Conservation (phyloP, 108 stramenopile genomes). For the Cyclotella choctawhatcheeana region DNA sequence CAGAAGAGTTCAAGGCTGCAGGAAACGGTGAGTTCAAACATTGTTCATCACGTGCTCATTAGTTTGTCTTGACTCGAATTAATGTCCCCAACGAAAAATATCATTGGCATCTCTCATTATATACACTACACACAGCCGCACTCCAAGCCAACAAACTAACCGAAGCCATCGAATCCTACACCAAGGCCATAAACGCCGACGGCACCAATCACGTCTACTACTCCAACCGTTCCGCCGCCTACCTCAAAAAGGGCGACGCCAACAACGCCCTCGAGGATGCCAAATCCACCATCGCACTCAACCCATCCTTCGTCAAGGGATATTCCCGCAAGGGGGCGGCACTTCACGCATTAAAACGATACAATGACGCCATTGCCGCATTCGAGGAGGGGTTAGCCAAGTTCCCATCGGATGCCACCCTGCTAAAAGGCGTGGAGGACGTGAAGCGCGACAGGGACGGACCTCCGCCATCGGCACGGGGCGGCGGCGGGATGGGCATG, state of each 20-base stretch:
- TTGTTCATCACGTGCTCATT: not conserved
- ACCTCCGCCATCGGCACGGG: constrained; percentile 35
- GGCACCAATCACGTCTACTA: constrained; percentile 95
- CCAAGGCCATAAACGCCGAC: constrained; percentile 94
- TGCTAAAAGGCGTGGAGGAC: constrained; percentile 89
- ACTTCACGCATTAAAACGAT: constrained; percentile 92
- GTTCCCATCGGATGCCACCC: constrained; percentile 87
- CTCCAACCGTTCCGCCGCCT: constrained; percentile 97
- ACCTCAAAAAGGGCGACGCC: constrained; percentile 89
- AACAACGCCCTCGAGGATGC: constrained; percentile 97
- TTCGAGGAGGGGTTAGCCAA: constrained; percentile 92
- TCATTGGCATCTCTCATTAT: not conserved
- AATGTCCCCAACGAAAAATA: too few relatives aligned
- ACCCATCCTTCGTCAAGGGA: constrained; percentile 92
- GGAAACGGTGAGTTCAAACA: constrained; percentile 36
- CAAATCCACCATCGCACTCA: constrained; percentile 88
- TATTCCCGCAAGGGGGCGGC: constrained; percentile 94
- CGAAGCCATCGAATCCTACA: constrained; percentile 95
- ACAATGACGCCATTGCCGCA: constrained; percentile 95
- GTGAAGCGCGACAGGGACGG: constrained; percentile 89
- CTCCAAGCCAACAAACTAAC: constrained; percentile 90
- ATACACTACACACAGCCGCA: constrained; percentile 48
- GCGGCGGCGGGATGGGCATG: constrained; percentile 46
- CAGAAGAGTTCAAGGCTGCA: constrained; percentile 48
- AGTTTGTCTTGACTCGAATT: not conserved